Base-by-base conservation (phyloP, 352 stramenopile genomes). In the Elongisporangium undulatum region DNA sequence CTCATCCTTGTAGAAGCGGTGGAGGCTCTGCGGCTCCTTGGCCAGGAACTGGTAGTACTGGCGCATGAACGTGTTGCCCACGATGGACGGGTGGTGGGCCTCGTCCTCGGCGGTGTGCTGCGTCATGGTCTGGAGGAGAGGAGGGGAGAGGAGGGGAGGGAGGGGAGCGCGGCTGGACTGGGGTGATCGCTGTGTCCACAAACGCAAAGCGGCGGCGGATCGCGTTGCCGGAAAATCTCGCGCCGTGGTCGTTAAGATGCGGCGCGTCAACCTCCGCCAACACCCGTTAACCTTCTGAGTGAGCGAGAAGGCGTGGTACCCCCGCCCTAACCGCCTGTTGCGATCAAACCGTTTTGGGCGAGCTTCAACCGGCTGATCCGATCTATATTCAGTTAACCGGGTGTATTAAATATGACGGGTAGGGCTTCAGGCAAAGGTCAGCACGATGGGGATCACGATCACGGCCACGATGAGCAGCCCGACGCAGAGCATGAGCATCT, bases 21-120 rank as follows among this genome's bases (percentile, higher is more conserved):
- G 86, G 57, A 95, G 73, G 51, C 79, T 92, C 64, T 85, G 77
- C 58, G 86, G 86, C 56, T 90, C 80, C 63, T 93, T 91, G 56
- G 82, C 84, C 61, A 95, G 69, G 54, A 95, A 81, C 61, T 92
- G 83, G 72, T 95, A 95, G 74, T 95, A 95, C 75, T 95, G 86
- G 54, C 83, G 83, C 77, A 95, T 92, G 67, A 95, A 95, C 39
- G 86, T 87, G 68, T 85, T 91, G 58, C 86, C 86, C 54, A 95
- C 86, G 53, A 74, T 82, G 59, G 71, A 74, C 41, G 85, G 85
- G 56, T 86, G 74, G 56, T 80, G 72, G 50, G 55, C 63, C 64
- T 82, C 72, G 26, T 81, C 67, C 53, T 68, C 65, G 48, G 64
- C 63, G 61, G 58, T 24, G 24, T 53, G 55, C 41, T 60, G 62